Evolutionary conservation across 306 rosid species (phyloP), one percentile per base, ranked within the genome.

Genomic region (Macrotyloma uniflorum): DNA sequence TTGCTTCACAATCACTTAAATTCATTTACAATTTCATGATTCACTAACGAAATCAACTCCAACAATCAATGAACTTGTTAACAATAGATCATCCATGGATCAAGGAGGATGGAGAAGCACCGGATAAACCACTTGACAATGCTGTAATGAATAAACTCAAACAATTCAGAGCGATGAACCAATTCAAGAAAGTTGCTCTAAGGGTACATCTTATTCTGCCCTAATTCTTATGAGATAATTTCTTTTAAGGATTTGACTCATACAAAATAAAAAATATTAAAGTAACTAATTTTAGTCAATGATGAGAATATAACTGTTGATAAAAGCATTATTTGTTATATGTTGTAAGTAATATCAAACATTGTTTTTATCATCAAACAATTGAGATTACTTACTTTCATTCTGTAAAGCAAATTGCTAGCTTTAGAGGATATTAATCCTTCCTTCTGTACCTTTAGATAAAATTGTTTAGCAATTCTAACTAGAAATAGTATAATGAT

Each of bases 101-200:
- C 80, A 92, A 83, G 91, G 96, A 92, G 80, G 96, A 70, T 6
- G 85, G 85, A 18, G 85, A 82, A 76, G 81, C 85, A 38, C 78
- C 85, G 5, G 85, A 82, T 65, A 86, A 84, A 36, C 97, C 97
- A 55, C 91, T 92, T 58, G 95, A 92, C 75, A 91, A 93, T 45
- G 94, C 94, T 50, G 98, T 93, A 67, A 71, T 91, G 38, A 89
- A 75, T 69, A 89, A 93, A 86, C 94, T 93, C 88, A 93, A 93
- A 69, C 98, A 91, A 49, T 93, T 93, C 80, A 88, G 83, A 80
- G 98, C 98, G 62, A 77, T 82, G 82, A 82, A 77, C 75, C 75
- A 82, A 72, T 82, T 82, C 61, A 82, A 82, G 86, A 82, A 82
- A 82, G 82, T 77, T 77, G 86, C 86, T 43, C 71, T 82, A 9